These are phyloP conservation scores for Nephelium lappaceum DNA, from an alignment of 345 rosid species.

Conservation along the genomic window DNA sequence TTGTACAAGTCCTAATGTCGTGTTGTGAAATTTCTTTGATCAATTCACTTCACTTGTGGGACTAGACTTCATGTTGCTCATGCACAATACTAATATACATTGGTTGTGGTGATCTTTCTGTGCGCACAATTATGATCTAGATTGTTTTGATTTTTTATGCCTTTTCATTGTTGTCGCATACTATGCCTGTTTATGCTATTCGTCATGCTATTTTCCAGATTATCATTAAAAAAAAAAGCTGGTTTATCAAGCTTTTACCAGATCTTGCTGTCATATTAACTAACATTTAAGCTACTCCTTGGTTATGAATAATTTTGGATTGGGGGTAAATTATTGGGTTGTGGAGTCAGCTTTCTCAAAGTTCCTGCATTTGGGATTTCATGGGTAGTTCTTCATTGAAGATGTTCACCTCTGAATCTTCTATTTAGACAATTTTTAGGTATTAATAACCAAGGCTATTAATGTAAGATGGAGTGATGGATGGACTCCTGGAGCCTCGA, in stretches of 20 bases:
- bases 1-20: neutral
- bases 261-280: neutral
- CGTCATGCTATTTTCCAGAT: neutral
- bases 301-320: neutral
- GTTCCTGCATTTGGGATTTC: neutral
- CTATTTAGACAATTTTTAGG: neutral
- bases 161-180: neutral
- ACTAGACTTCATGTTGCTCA: neutral
- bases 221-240: too few relatives aligned
- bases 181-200: neutral
- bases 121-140: neutral
- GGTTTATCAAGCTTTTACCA: too few relatives aligned
- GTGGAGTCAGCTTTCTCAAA: neutral
- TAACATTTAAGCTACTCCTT: neutral
- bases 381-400: neutral
- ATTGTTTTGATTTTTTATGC: neutral
- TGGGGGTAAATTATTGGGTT: neutral
- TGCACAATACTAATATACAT: neutral
- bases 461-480: constrained; percentile 32
- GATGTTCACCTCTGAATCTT: neutral
- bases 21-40: neutral
- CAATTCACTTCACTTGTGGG: neutral
- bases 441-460: neutral
- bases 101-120: neutral
- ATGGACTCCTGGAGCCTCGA: constrained; percentile 48